Conservation (phyloP, 2,329 filamentous ascomycete species). For the Scedosporium dehoogii region DNA sequence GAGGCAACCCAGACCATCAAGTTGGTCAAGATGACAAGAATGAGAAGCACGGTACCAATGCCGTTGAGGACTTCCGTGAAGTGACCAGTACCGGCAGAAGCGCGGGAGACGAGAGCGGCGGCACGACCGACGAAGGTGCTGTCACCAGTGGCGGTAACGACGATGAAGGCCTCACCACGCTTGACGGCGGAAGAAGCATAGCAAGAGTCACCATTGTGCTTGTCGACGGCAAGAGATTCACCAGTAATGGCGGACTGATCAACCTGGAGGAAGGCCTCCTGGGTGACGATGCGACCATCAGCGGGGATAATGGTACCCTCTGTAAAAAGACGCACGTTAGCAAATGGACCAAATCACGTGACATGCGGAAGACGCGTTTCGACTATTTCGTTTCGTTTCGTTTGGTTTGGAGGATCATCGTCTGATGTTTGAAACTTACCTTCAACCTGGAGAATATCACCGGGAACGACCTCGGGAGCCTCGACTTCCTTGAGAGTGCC, state of each 20-base stretch:
- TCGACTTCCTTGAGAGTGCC: constrained; percentile 67
- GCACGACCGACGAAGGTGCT: constrained; percentile 85
- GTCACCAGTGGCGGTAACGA: constrained; percentile 78
- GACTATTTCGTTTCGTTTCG: neutral
- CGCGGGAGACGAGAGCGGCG: constrained; percentile 73
- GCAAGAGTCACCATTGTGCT: constrained; percentile 70
- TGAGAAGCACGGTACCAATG: constrained; percentile 69
- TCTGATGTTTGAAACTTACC: constrained; percentile 30
- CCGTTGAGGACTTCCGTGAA: constrained; percentile 87
- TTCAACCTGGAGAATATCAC: constrained; percentile 82
- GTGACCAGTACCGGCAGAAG: constrained; percentile 65
- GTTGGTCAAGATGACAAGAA: constrained; percentile 72
- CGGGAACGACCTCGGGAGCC: constrained; percentile 75
- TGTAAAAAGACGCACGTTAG: constrained; percentile 11
- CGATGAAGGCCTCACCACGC: constrained; percentile 76
- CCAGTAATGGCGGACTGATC: constrained; percentile 90
- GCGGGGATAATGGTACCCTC: constrained; percentile 80
- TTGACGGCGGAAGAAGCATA: constrained; percentile 84
- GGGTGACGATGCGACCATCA: constrained; percentile 76
- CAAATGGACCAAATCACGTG: neutral
- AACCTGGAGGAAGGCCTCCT: constrained; percentile 77
- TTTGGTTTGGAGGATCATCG: neutral
- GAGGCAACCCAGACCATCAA: constrained; percentile 77
- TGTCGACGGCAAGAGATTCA: constrained; percentile 85
- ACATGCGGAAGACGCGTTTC: neutral